Conservation (phyloP, 2,329 filamentous ascomycete species). For the Pseudodiploospora longispora region DNA sequence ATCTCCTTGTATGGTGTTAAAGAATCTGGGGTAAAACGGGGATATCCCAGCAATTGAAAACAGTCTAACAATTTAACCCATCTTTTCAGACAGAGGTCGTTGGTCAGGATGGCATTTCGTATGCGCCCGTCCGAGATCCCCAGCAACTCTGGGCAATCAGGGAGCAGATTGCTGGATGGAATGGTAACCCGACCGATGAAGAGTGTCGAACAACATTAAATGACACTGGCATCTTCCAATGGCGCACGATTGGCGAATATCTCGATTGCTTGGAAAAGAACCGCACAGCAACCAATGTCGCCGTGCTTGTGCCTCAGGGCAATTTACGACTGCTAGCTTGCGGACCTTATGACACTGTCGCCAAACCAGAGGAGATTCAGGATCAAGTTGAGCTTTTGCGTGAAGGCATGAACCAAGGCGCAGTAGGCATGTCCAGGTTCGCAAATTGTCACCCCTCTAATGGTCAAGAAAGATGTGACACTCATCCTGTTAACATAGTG, state of each 20-base stretch:
- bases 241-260: conserved; percentile 16
- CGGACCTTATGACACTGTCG: conserved; percentile 14
- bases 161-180: conserved; percentile 17
- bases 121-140: conserved; percentile 12
- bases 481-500: conserved; percentile 6
- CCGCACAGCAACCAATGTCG: conserved; percentile 16
- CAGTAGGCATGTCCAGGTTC: conserved; percentile 17
- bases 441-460: not conserved
- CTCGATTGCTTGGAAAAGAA: conserved; percentile 15
- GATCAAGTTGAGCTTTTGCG: conserved; percentile 13
- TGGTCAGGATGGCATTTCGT: conserved; percentile 17
- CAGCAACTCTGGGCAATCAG: conserved; percentile 13
- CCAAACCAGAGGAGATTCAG: conserved; percentile 11
- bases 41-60: too few species aligned
- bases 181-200: conserved; percentile 16
- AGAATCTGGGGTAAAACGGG: too few species aligned
- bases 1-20: too few species aligned
- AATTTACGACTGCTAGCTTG: conserved; percentile 16
- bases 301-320: conserved; percentile 16
- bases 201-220: conserved; percentile 12
- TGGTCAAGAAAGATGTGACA: not conserved
- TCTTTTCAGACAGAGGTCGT: conserved; percentile 14
- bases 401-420: conserved; percentile 14
- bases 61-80: not conserved
- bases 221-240: conserved; percentile 13